Evolutionary conservation across 345 rosid species (phyloP).

Genomic region (Citrus trifoliata): DNA sequence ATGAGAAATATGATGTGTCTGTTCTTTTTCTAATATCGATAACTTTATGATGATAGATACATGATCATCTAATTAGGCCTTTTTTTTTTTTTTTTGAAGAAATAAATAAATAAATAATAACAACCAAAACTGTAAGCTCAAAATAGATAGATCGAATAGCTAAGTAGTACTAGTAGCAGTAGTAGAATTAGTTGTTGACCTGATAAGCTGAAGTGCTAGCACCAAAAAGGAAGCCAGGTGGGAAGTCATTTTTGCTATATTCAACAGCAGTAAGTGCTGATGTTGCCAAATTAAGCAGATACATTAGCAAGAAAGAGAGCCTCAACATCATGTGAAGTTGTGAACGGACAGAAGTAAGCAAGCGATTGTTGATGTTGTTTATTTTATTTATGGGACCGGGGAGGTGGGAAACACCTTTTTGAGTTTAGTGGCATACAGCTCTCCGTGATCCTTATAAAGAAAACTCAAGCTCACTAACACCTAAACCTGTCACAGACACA

Average conservation of each 20-base stretch:
- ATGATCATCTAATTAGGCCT: background rate
- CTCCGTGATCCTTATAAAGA: no score
- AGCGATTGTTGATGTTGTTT: no score
- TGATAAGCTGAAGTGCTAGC: constrained; percentile 25
- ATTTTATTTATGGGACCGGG: no score
- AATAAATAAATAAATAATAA: no score
- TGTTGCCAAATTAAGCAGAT: constrained; percentile 11
- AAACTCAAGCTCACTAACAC: no score
- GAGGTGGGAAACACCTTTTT: no score
- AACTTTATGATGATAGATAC: no score
- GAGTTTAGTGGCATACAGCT: no score
- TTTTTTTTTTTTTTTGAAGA: no score
- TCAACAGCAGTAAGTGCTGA: background rate
- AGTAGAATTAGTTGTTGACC: background rate
- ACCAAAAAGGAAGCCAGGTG: constrained; percentile 20
- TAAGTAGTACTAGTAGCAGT: background rate
- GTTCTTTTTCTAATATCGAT: background rate
- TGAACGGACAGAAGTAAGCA: no score
- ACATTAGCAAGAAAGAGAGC: constrained; percentile 7
- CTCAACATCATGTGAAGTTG: background rate
- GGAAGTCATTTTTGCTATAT: constrained; percentile 22
- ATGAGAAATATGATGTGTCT: background rate
- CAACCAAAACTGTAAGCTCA: background rate
- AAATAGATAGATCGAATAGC: background rate
- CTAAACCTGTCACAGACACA: no score